Evolutionary conservation across 2,329 filamentous ascomycete species (phyloP).

Genomic region (Sporothrix schenckii): DNA sequence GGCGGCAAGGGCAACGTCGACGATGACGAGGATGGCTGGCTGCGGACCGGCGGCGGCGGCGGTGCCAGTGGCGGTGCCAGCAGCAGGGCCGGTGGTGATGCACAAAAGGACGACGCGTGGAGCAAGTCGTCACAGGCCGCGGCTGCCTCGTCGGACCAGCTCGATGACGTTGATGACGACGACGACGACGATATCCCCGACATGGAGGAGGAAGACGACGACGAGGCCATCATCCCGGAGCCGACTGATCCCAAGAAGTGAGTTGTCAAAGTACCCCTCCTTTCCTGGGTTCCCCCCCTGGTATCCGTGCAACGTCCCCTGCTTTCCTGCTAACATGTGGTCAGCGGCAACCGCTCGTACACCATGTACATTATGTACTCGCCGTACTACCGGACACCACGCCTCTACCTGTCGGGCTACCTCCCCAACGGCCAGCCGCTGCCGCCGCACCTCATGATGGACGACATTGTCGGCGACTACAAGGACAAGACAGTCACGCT

Average conservation of each 20-base stretch:
- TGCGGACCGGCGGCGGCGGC: conserved; percentile 70
- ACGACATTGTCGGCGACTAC: conserved; percentile 49
- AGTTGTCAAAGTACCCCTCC: background rate
- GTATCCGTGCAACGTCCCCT: too few species aligned
- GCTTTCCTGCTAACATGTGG: background rate
- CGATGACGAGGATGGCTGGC: conserved; percentile 82
- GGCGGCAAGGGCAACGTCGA: conserved; percentile 52
- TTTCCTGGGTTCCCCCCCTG: too few species aligned
- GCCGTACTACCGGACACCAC: conserved; percentile 92
- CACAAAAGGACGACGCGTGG: background rate
- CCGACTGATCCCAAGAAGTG: conserved; percentile 56
- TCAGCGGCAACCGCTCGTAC: conserved; percentile 84
- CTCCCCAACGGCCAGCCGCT: conserved; percentile 66
- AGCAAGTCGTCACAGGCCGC: conserved; percentile 48
- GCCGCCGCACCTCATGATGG: conserved; percentile 46
- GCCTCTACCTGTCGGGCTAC: conserved; percentile 93
- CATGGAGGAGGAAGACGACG: conserved; percentile 98
- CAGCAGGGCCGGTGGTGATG: background rate
- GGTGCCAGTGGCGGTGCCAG: conserved; percentile 40
- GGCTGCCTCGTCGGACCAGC: conserved; percentile 69
- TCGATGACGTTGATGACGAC: conserved; percentile 75
- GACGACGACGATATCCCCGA: conserved; percentile 87
- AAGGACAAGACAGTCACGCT: conserved; percentile 87
- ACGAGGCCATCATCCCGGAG: conserved; percentile 93
- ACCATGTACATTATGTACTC: conserved; percentile 98